Conservation (phyloP, 257 asterid genomes). For the Vinca minor region DNA sequence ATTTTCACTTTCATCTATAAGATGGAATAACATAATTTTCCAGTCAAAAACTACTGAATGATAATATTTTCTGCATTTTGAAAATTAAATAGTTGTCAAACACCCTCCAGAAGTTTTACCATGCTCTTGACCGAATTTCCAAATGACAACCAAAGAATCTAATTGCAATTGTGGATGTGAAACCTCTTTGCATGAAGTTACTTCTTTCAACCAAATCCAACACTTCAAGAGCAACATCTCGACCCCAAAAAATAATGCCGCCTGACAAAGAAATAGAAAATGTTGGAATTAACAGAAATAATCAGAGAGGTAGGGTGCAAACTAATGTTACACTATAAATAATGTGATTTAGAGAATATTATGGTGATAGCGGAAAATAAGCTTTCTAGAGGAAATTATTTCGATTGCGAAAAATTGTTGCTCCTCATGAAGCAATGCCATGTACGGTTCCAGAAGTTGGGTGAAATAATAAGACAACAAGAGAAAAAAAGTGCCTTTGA, state of each 20-base stretch:
- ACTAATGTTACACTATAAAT: neutral
- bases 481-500: neutral
- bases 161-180: conserved; percentile 37
- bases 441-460: neutral
- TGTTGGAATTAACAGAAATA: neutral
- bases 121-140: conserved; percentile 62
- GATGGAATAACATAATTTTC: conserved; percentile 31
- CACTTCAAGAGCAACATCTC: conserved; percentile 57
- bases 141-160: conserved; percentile 45
- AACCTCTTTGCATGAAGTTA: conserved; percentile 34
- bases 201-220: conserved; percentile 51
- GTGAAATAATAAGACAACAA: neutral
- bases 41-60: conserved; percentile 11
- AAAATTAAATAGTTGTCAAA: conserved; percentile 10
- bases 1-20: conserved; percentile 60
- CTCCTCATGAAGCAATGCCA: neutral
- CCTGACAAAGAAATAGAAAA: conserved; percentile 30
- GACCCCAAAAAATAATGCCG: conserved; percentile 81
- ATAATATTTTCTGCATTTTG: neutral
- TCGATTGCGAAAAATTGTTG: neutral
- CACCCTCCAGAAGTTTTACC: conserved; percentile 35
- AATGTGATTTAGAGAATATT: neutral
- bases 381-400: neutral
- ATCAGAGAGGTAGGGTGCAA: neutral
- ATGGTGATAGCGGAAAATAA: neutral